Conservation (phyloP, 495 filamentous ascomycete genomes). For the Usnea hakonensis region DNA sequence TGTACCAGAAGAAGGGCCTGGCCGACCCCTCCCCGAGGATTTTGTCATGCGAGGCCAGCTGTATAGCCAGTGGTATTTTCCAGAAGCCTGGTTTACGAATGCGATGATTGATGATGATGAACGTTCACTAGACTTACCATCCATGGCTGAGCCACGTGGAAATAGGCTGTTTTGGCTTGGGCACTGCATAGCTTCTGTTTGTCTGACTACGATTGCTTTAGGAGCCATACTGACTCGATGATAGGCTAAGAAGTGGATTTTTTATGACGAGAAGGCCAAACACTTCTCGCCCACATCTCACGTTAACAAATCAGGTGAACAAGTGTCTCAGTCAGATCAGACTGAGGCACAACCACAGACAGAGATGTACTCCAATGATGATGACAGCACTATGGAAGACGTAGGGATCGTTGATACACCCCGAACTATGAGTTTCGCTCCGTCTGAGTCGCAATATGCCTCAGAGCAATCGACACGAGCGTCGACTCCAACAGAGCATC, state of each 20-base stretch:
- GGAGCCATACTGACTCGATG: background rate
- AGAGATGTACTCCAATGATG: background rate
- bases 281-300: background rate
- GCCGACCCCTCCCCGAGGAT: constrained; percentile 74
- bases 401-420: background rate
- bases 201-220: constrained; percentile 17
- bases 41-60: constrained; percentile 68
- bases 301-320: background rate
- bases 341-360: background rate
- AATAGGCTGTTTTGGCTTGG: constrained; percentile 73
- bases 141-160: constrained; percentile 55
- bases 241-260: constrained; percentile 11
- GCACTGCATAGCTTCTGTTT: constrained; percentile 47
- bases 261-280: background rate
- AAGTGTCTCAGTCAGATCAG: background rate
- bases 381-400: constrained; percentile 18
- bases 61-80: constrained; percentile 55
- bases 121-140: constrained; percentile 59
- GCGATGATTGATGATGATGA: constrained; percentile 70
- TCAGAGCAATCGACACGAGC: constrained; percentile 1
- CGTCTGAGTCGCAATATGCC: background rate
- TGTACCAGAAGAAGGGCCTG: constrained; percentile 39
- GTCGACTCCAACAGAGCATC: background rate
- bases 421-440: background rate
- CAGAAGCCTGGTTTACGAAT: constrained; percentile 58